These are phyloP conservation scores for Dactylellina haptotyla DNA, from an alignment of 2,329 filamentous ascomycete species.

Conservation along the genomic window DNA sequence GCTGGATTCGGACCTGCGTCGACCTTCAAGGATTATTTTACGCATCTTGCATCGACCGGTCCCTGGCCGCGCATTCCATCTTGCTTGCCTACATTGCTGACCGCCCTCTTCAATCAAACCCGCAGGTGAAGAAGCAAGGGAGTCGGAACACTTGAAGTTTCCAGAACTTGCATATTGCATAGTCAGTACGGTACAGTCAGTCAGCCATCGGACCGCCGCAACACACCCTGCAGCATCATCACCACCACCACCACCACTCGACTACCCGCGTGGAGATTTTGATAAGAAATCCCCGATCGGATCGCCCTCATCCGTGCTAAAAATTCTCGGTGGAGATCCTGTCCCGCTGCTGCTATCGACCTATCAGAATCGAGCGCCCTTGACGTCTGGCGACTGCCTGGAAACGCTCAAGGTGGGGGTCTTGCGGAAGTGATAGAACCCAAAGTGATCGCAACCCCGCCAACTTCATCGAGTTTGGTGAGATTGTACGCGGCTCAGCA, in stretches of 20 bases:
- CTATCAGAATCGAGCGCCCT: constrained; percentile 32
- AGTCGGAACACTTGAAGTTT: constrained; percentile 1
- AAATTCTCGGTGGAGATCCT: neutral
- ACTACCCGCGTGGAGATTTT: neutral
- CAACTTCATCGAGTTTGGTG: constrained; percentile 31
- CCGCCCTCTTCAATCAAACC: constrained; percentile 6
- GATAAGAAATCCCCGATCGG: constrained; percentile 48
- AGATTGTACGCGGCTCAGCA: constrained; percentile 38
- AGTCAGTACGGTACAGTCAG: no score
- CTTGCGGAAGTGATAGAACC: constrained; percentile 34
- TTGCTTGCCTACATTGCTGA: constrained; percentile 20
- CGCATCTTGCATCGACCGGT: constrained; percentile 11
- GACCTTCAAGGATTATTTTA: neutral
- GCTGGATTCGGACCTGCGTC: constrained; percentile 13
- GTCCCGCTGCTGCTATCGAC: constrained; percentile 14
- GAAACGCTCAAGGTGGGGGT: constrained; percentile 4
- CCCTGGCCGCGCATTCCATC: neutral
- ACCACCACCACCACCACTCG: neutral
- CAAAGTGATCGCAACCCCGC: constrained; percentile 35
- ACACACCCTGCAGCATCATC: constrained; percentile 38
- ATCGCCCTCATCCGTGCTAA: constrained; percentile 16
- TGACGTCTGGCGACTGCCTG: constrained; percentile 19
- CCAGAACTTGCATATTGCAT: constrained; percentile 41
- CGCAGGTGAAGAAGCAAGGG: neutral
- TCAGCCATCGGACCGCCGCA: constrained; percentile 25